A percentile compares a stretch with the other conserved stretches of the same genome.
Evolutionary conservation across 352 stramenopile species (phyloP).

Genomic region (Pythium coloratum): DNA sequence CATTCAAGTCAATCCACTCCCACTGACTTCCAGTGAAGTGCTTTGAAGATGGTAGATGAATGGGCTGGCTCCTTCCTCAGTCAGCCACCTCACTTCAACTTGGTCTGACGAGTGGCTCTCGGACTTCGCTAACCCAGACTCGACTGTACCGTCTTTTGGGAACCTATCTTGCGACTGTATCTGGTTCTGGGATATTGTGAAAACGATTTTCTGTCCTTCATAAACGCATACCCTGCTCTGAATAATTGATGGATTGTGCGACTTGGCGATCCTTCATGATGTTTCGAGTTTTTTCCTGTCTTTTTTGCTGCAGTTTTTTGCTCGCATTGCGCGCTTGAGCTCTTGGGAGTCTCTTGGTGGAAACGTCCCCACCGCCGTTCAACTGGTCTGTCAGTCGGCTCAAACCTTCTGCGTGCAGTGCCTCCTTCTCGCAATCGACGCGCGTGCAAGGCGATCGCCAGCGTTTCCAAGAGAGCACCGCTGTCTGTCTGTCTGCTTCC

Average conservation of each 20-base stretch:
- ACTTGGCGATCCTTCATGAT: slow-evolving; percentile 20
- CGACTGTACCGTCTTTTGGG: not conserved
- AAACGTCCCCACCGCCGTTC: slow-evolving; percentile 20
- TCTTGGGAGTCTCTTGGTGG: slow-evolving; percentile 18
- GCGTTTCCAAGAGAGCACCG: not conserved
- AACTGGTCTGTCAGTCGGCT: slow-evolving; percentile 1
- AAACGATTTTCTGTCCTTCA: slow-evolving; percentile 1
- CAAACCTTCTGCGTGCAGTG: not conserved
- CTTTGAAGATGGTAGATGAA: not conserved
- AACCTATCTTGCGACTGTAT: not conserved
- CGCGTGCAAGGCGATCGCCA: not conserved
- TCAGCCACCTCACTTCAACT: not conserved
- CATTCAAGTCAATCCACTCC: not conserved
- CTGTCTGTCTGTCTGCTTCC: not conserved
- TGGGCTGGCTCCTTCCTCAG: not conserved
- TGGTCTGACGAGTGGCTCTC: slow-evolving; percentile 6
- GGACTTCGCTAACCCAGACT: not conserved
- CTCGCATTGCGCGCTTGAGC: slow-evolving; percentile 8
- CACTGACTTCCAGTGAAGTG: too few species aligned
- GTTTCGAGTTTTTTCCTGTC: slow-evolving; percentile 24
- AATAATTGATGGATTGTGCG: not conserved
- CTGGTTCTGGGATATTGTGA: not conserved
- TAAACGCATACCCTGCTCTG: slow-evolving; percentile 7
- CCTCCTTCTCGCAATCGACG: not conserved
- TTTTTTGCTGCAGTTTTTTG: slow-evolving; percentile 22